Base-by-base conservation (phyloP, 805 yeast species). In the Debaryomyces hansenii region DNA sequence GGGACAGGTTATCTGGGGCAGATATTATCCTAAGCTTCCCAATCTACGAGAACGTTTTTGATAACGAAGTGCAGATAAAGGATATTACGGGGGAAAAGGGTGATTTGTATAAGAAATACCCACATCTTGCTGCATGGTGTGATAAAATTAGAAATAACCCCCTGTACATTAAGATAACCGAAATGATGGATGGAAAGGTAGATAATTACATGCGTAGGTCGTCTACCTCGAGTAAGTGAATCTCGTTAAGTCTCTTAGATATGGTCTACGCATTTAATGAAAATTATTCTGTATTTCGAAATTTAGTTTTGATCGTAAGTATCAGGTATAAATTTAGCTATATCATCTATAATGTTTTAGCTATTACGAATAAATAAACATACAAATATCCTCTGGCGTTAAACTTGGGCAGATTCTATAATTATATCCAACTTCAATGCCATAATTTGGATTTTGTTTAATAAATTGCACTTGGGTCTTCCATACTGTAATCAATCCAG, bases 401-500 rank as follows among this genome's bases (percentile, higher is more conserved):
- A 16, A 16, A 16, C 18, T 4, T 4, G 18, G 18, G 18, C 18
- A 16, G 2, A 4, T 16, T 16, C 18, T 16, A 4, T 16, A 16
- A 16, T 16, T 16, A 16, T 16, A 16, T 4, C 18, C 18, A 16
- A 16, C 18, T 24, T 24, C 27, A 24, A 24, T 7, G 27, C 10
- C 10, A 5, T 9, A 24, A 24, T 24, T 24, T 24, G 27, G 7
- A 9, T 9, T 24, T 24, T 12, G 16, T 2, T 42, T 42, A 56
- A 41, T 56, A 56, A 15, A 53, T 48, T 12, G 46, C 41, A 12
- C 33, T 40, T 4, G 45, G 47, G 39, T 53, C 56, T 6, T 59
- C 66, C 59, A 66, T 60, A 35, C 57, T 54, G 48, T 67, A 67
- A 46, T 72, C 70, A 24, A 86, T 75, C 92, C 95, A 89, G 14